A percentile compares a stretch with the other conserved stretches of the same genome.
Conservation (phyloP, 345 rosid species). For the Psidium guajava region DNA sequence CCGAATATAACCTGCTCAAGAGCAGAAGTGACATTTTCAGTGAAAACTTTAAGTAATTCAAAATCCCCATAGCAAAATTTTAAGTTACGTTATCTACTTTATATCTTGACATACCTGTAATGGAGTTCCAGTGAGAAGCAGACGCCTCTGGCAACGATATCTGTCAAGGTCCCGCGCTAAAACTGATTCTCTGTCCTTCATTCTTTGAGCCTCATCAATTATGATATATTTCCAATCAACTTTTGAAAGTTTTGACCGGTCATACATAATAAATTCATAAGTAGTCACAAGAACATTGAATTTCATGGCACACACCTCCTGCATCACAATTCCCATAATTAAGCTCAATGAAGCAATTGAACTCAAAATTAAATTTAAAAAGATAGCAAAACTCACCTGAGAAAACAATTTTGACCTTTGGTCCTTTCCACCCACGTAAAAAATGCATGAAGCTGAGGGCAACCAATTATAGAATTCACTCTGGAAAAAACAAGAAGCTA, state of each 20-base stretch:
- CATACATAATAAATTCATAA: conserved; percentile 98
- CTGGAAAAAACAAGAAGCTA: conserved; percentile 33
- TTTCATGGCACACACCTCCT: too few relatives aligned
- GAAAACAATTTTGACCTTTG: too few relatives aligned
- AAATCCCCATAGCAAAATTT: neutral
- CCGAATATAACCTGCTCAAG: neutral
- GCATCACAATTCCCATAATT: too few relatives aligned
- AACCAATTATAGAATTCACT: conserved; percentile 96
- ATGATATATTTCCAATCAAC: conserved; percentile 96
- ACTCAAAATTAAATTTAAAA: too few relatives aligned
- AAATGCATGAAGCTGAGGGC: conserved; percentile 95
- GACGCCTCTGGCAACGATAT: conserved; percentile 96
- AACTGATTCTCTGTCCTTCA: conserved; percentile 99
- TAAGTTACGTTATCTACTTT: neutral
- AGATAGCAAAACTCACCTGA: too few relatives aligned
- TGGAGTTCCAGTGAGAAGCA: conserved; percentile 99
- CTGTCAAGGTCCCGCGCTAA: conserved; percentile 99
- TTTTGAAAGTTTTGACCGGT: conserved; percentile 94
- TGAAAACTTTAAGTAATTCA: neutral
- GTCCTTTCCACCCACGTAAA: conserved; percentile 90
- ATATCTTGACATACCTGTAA: conserved; percentile 64
- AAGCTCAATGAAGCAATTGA: too few relatives aligned
- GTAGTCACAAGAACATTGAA: conserved; percentile 98
- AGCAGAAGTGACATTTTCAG: neutral
- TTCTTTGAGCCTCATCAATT: conserved; percentile 99